Percentiles rank a stretch among this genome's conserved stretches.
Conservation (phyloP, 73 alveolate genomes). For the Durusdinium trenchii region DNA sequence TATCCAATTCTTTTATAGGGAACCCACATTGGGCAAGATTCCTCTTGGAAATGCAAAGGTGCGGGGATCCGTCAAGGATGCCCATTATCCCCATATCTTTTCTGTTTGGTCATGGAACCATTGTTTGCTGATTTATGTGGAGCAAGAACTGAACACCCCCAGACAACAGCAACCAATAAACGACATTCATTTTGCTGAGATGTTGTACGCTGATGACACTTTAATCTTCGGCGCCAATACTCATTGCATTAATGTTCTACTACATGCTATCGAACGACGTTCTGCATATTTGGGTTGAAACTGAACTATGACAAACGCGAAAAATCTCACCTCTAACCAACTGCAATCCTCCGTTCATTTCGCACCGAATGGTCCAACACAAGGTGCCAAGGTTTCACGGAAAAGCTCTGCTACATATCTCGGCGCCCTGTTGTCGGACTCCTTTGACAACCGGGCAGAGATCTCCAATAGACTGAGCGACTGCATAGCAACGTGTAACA, state of each 20-base stretch:
- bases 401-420: too few relatives aligned
- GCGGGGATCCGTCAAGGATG: conserved; percentile 19
- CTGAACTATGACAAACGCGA: conserved; percentile 17
- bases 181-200: neutral
- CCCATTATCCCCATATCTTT: neutral
- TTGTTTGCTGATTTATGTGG: neutral
- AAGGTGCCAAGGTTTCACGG: too few relatives aligned
- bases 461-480: too few relatives aligned
- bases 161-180: neutral
- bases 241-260: neutral
- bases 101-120: neutral
- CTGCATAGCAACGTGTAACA: too few relatives aligned
- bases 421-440: too few relatives aligned
- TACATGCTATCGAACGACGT: conserved; percentile 6
- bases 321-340: too few relatives aligned
- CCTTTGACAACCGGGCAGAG: too few relatives aligned
- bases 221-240: conserved; percentile 28
- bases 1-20: neutral
- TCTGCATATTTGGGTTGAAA: neutral
- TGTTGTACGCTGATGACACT: conserved; percentile 34
- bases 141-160: conserved; percentile 6
- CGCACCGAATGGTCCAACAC: too few relatives aligned
- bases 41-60: neutral
- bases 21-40: neutral
- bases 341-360: too few relatives aligned